Percentiles rank a stretch among this genome's conserved stretches.
Evolutionary conservation across 2,329 filamentous ascomycete species (phyloP).

Genomic region (Arthroderma uncinatum): DNA sequence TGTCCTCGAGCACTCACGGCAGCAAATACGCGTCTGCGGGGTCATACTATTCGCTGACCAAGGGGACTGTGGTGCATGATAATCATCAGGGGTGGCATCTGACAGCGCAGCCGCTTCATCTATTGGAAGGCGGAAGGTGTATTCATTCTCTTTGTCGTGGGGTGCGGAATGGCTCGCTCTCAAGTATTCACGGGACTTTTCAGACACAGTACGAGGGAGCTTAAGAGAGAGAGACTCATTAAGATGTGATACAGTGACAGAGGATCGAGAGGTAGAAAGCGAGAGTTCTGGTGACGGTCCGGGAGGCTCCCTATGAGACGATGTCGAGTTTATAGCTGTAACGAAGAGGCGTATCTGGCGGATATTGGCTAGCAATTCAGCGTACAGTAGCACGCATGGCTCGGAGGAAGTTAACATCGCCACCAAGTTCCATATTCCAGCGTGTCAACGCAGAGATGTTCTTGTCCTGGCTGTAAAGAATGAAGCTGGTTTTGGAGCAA

Average conservation of each 20-base stretch:
- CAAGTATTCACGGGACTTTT: conserved; percentile 18
- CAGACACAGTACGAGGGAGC: conserved; percentile 34
- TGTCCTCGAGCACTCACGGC: conserved; percentile 26
- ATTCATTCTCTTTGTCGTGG: conserved; percentile 29
- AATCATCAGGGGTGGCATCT: conserved; percentile 8
- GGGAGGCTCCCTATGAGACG: not conserved
- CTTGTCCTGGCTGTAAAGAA: not conserved
- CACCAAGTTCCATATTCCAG: not conserved
- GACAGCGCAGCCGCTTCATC: conserved; percentile 25
- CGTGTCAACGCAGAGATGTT: not conserved
- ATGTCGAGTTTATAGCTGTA: conserved; percentile 29
- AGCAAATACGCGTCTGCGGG: conserved; percentile 25
- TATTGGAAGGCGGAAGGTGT: conserved; percentile 45
- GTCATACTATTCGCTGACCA: conserved; percentile 32
- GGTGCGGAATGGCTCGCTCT: not conserved
- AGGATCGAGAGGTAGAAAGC: conserved; percentile 28
- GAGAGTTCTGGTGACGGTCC: conserved; percentile 18
- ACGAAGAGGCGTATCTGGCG: conserved; percentile 49
- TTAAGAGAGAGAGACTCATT: conserved; percentile 33
- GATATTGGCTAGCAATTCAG: conserved; percentile 51
- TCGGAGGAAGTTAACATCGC: not conserved
- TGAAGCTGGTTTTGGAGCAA: no score
- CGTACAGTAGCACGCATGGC: conserved; percentile 39
- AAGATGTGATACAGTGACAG: conserved; percentile 24
- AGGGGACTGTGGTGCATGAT: conserved; percentile 26